Evolutionary conservation across 2,329 filamentous ascomycete species (phyloP).

Genomic region (Calonectria multiphialidica): DNA sequence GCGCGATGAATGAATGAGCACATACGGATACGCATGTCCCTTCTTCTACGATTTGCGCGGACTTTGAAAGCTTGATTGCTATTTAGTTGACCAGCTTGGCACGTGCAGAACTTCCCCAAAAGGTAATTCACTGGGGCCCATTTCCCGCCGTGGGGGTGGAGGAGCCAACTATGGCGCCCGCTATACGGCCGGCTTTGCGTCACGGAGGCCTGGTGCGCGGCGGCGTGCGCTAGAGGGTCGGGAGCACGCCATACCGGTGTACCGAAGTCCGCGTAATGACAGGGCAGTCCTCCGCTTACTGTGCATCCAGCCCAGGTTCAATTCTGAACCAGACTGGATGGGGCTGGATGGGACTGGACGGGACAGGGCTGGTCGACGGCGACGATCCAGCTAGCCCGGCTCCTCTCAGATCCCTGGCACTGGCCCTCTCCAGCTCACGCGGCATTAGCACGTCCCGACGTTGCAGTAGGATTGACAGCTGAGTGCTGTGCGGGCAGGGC

Average conservation of each 20-base stretch:
- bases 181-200: neutral
- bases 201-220: neutral
- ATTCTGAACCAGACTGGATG: too few species aligned
- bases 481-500: too few species aligned
- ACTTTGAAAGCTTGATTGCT: slow-evolving; percentile 7
- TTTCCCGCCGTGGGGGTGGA: neutral
- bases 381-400: too few species aligned
- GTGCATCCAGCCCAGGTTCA: too few species aligned
- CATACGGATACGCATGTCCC: neutral
- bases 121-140: neutral
- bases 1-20: too few species aligned
- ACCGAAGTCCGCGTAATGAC: neutral
- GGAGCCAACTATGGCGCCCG: neutral
- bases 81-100: neutral
- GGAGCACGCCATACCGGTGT: neutral
- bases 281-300: neutral
- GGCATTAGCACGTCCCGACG: too few species aligned
- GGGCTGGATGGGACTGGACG: too few species aligned
- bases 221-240: neutral
- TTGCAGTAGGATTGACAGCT: too few species aligned
- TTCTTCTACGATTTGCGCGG: neutral
- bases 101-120: slow-evolving; percentile 14
- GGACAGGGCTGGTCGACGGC: too few species aligned
- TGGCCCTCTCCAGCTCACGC: too few species aligned
- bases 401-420: too few species aligned